These are phyloP conservation scores for Crithidia mellificae DNA, from an alignment of 208 protist species.

Conservation along the genomic window DNA sequence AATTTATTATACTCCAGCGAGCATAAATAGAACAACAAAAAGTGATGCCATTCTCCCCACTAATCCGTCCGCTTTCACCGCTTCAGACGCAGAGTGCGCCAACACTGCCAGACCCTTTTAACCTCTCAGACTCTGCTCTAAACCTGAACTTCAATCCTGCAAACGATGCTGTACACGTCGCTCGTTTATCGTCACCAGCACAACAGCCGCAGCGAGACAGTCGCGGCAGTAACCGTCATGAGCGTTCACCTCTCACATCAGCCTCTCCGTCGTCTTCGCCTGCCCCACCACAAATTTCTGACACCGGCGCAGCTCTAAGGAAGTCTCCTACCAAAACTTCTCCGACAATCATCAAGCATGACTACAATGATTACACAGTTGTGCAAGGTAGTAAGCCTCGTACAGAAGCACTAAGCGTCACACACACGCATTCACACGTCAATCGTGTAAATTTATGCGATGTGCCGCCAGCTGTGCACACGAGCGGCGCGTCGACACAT, in stretches of 20 bases:
- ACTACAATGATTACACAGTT: background rate
- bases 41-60: slow-evolving; percentile 22
- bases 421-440: too few species aligned
- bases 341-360: background rate
- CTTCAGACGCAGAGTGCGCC: slow-evolving; percentile 34
- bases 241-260: background rate
- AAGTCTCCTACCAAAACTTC: too few species aligned
- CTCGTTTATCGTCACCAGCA: too few species aligned
- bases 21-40: background rate
- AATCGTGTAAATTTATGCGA: background rate
- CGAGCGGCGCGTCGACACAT: background rate
- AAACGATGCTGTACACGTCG: too few species aligned
- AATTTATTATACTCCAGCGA: background rate
- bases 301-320: too few species aligned
- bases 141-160: too few species aligned
- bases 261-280: background rate
- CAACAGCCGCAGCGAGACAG: background rate
- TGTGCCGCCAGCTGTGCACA: background rate
- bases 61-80: slow-evolving; percentile 34
- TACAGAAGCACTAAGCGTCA: too few species aligned
- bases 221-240: background rate
- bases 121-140: slow-evolving; percentile 9
- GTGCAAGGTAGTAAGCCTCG: too few species aligned
- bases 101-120: slow-evolving; percentile 21
- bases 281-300: background rate